Conservation (phyloP, 352 stramenopile genomes). For the Phytophthora sp. region DNA sequence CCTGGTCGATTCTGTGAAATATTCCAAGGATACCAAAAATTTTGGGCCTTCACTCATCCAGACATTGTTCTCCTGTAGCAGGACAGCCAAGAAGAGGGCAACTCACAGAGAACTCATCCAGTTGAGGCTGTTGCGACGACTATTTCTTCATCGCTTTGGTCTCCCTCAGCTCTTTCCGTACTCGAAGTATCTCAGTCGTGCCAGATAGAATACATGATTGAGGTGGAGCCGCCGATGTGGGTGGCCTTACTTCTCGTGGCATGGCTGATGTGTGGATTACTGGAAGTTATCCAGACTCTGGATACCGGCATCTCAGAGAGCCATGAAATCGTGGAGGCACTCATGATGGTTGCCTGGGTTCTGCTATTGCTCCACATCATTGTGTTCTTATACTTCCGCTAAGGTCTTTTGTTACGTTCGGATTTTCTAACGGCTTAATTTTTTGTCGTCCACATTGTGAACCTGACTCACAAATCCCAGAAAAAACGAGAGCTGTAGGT, state of each 20-base stretch:
- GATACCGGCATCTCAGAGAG: constrained; percentile 22
- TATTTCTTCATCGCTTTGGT: constrained; percentile 47
- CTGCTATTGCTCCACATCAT: constrained; percentile 48
- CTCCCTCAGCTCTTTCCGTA: constrained; percentile 47
- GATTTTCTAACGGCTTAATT: too few relatives aligned
- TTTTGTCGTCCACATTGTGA: too few relatives aligned
- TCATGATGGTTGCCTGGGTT: constrained; percentile 45
- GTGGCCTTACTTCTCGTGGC: neutral
- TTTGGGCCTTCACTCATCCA: constrained; percentile 11
- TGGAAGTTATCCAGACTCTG: constrained; percentile 12
- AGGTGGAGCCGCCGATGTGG: constrained; percentile 10
- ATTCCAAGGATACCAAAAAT: neutral
- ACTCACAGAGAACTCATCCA: constrained; percentile 32
- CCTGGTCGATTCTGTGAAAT: constrained; percentile 19
- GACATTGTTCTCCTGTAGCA: constrained; percentile 21
- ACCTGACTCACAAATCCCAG: too few relatives aligned
- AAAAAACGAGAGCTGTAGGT: too few relatives aligned
- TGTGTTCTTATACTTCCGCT: constrained; percentile 39
- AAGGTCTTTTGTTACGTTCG: too few relatives aligned
- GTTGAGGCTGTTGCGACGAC: constrained; percentile 42
- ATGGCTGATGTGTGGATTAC: neutral
- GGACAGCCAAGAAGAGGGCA: constrained; percentile 11
- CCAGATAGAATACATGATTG: constrained; percentile 77
- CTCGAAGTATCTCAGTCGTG: constrained; percentile 73
- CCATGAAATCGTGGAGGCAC: constrained; percentile 41